Evolutionary conservation across 2,329 filamentous ascomycete genomes (phyloP), one percentile per base, ranked within the genome.

Genomic region (Cladobotryum mycophilum): DNA sequence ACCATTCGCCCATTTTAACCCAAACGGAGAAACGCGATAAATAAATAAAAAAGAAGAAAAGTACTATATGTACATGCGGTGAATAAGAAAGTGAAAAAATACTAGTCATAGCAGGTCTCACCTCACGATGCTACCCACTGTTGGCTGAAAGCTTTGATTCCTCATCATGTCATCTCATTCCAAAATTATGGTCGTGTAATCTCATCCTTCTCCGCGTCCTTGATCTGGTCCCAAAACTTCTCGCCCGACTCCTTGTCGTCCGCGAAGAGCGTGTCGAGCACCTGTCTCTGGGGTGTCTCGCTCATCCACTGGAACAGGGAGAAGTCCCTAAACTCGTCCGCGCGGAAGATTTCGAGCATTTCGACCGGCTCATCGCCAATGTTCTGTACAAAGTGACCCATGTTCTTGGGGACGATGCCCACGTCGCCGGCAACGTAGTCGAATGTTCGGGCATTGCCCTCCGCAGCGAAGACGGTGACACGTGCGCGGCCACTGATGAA

Each of bases 331-430:
- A 89, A 90, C 64, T 83, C 76, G 56, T 86, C 81, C 0, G 84
- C 79, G 45, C 82, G 76, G 69, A 91, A 86, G 14, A 91, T 82
- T 67, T 91, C 87, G 11, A 91, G 70, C 66, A 90, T 86, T 63
- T 88, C 82, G 2, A 91, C 68, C 15, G 85, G 80, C 64, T 89
- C 85, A 45, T 87, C 80, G n/a, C 86, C 83, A 38, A 88, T 80
- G 59, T 90, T 90, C 74, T 92, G 86, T 48, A 92, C 85, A 63
- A 89, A 91, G 63, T 91, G 86, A 3, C 85, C 87, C 76, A 87
- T 88, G 63, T 88, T 88, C 61, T 76, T 76, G 0, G 87, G 87
- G 5, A 91, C 85, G 55, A 90, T 86, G 13, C 84, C 87, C 0
- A 89, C 85, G 59, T 91, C 88, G 2, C 87, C 88, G 1, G 85